Evolutionary conservation across 1,139 yeast species (phyloP).

Genomic region (Suhomyces bolitotheri): DNA sequence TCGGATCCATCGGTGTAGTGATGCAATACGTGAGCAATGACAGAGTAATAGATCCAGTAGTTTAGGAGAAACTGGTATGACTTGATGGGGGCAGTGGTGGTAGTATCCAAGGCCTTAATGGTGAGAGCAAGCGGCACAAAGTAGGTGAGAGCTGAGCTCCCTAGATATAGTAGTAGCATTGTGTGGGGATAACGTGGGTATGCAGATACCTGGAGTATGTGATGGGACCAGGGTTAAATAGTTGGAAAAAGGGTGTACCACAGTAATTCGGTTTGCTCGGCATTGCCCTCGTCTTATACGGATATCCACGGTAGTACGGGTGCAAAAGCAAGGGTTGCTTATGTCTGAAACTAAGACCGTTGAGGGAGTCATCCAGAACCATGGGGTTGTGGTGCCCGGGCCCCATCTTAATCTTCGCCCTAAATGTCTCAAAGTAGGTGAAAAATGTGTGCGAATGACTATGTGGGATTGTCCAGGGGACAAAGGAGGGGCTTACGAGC

Average conservation of each 20-base stretch:
- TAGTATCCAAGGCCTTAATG: conserved; percentile 13
- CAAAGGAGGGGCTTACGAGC: no score
- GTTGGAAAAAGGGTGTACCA: no score
- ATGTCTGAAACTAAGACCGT: neutral
- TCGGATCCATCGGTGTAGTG: conserved; percentile 10
- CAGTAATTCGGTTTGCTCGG: no score
- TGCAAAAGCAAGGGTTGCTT: neutral
- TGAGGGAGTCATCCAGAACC: neutral
- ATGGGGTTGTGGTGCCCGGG: no score
- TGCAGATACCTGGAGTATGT: no score
- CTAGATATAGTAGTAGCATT: conserved; percentile 5
- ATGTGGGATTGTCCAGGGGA: no score
- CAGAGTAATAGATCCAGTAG: conserved; percentile 19
- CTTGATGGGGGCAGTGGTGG: conserved; percentile 7
- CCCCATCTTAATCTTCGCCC: no score
- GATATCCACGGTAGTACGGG: neutral
- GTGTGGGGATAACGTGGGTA: neutral
- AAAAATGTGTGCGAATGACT: no score
- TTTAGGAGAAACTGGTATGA: conserved; percentile 17
- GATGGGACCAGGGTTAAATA: no score
- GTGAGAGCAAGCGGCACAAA: conserved; percentile 18
- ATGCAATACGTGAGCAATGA: conserved; percentile 12
- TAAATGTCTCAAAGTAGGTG: no score
- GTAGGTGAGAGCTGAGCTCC: conserved; percentile 13
- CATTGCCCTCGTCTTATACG: no score